A percentile compares a stretch with the other conserved stretches of the same genome.
Evolutionary conservation across 495 filamentous ascomycete genomes (phyloP).

Genomic region (Podospora fimiseda): DNA sequence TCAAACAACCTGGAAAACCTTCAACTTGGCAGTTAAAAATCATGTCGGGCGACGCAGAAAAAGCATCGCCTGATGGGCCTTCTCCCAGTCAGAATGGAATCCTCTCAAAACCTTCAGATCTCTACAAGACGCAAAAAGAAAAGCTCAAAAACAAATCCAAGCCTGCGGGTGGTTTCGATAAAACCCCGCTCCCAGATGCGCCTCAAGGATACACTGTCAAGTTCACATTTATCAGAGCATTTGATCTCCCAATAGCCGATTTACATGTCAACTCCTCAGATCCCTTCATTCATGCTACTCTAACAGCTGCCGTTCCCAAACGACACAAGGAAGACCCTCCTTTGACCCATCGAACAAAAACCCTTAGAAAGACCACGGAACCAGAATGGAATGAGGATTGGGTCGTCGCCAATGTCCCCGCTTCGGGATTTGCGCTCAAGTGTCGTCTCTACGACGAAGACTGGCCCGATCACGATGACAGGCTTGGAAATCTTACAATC

Average conservation of each 20-base stretch:
- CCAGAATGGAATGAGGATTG: conserved; percentile 80
- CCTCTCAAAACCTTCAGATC: background rate
- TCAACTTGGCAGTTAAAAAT: too few species aligned
- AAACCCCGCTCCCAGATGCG: conserved; percentile 65
- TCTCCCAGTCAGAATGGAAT: background rate
- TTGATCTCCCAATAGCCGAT: conserved; percentile 76
- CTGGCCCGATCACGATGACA: conserved; percentile 76
- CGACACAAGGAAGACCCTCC: conserved; percentile 76
- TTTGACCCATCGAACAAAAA: conserved; percentile 67
- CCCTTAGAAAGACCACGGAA: conserved; percentile 60
- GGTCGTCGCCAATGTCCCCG: conserved; percentile 79
- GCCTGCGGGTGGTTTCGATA: conserved; percentile 73
- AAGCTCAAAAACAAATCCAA: conserved; percentile 53
- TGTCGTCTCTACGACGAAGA: conserved; percentile 85
- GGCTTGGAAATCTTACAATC: conserved; percentile 75
- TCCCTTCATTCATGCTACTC: conserved; percentile 69
- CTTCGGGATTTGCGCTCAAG: conserved; percentile 72
- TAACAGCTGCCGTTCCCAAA: conserved; percentile 54
- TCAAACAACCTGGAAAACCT: too few species aligned
- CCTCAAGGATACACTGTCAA: conserved; percentile 75
- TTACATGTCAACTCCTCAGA: conserved; percentile 71
- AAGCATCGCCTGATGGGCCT: background rate
- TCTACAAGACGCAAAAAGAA: conserved; percentile 23
- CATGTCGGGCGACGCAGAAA: background rate
- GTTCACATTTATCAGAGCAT: conserved; percentile 76